Conservation (phyloP, 2,329 filamentous ascomycete genomes). For the Magnaporthiopsis poae region DNA sequence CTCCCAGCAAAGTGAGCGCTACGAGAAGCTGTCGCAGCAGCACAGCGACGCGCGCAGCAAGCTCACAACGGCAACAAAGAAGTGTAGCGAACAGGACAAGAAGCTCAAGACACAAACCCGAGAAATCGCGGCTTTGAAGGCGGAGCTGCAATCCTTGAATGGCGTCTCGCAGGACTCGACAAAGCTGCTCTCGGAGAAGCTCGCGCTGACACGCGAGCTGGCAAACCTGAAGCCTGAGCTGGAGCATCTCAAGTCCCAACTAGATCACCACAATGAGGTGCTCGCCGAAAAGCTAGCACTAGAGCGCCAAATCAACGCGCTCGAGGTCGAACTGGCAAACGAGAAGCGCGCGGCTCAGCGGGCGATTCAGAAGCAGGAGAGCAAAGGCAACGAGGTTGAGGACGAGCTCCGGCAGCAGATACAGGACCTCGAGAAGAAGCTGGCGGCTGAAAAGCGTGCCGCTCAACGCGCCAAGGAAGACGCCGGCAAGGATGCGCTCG, state of each 20-base stretch:
- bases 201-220: conserved; percentile 42
- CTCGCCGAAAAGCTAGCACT: conserved; percentile 71
- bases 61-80: conserved; percentile 33
- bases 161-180: conserved; percentile 58
- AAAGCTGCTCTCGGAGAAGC: conserved; percentile 54
- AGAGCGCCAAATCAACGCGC: conserved; percentile 63
- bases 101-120: conserved; percentile 38
- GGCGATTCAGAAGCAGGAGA: conserved; percentile 29
- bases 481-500: conserved; percentile 22
- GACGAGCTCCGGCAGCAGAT: conserved; percentile 21
- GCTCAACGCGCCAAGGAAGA: conserved; percentile 15
- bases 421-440: conserved; percentile 31
- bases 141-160: conserved; percentile 61
- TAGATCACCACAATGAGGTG: conserved; percentile 53
- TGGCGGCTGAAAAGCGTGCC: conserved; percentile 21
- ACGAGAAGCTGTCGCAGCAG: conserved; percentile 36
- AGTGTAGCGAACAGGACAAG: conserved; percentile 34
- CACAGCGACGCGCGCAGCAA: conserved; percentile 31
- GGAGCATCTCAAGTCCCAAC: conserved; percentile 45
- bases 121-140: conserved; percentile 39
- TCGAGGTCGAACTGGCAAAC: conserved; percentile 74
- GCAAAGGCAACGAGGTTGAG: conserved; percentile 23
- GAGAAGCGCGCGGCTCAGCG: conserved; percentile 63
- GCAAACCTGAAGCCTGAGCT: conserved; percentile 44
- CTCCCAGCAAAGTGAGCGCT: conserved; percentile 47